Conservation (phyloP, 805 yeast species). For the Kodamaea restingae region DNA sequence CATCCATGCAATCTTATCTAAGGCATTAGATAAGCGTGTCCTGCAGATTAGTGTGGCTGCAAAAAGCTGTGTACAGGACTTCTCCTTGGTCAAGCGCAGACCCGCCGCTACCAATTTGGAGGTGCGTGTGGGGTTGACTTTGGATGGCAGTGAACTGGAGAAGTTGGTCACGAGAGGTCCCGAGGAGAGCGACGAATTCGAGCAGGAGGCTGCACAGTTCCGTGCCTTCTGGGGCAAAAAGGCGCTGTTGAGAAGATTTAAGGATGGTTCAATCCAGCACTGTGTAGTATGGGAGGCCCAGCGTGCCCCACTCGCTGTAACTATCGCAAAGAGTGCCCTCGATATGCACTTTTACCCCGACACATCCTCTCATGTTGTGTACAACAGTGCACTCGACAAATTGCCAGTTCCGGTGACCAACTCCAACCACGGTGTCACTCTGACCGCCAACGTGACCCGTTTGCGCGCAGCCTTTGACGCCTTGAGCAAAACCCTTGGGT, state of each 20-base stretch:
- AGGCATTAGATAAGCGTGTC: conserved; percentile 53
- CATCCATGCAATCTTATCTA: conserved; percentile 52
- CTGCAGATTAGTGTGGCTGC: conserved; percentile 27
- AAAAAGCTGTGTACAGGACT: conserved; percentile 15
- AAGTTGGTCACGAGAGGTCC: conserved; percentile 88
- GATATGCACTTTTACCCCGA: conserved; percentile 56
- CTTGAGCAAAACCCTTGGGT: conserved; percentile 44
- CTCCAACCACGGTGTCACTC: conserved; percentile 42
- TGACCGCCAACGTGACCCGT: conserved; percentile 24
- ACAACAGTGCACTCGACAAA: conserved; percentile 20
- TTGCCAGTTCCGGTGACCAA: conserved; percentile 23
- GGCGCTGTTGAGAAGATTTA: conserved; percentile 84
- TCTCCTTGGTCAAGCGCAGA: conserved; percentile 52
- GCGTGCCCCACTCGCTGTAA: conserved; percentile 57
- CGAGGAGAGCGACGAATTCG: conserved; percentile 46
- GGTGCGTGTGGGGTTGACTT: conserved; percentile 57
- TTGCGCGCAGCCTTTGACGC: conserved; percentile 45
- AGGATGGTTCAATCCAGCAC: conserved; percentile 86
- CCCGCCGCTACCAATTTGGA: conserved; percentile 33
- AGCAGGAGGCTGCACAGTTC: conserved; percentile 61
- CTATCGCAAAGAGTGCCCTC: conserved; percentile 62
- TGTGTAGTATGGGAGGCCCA: conserved; percentile 79
- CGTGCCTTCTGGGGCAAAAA: conserved; percentile 85
- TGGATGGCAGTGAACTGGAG: conserved; percentile 72
- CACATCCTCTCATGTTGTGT: conserved; percentile 28